Evolutionary conservation across 306 rosid genomes (phyloP).

Genomic region (Amphicarpaea edgeworthii): DNA sequence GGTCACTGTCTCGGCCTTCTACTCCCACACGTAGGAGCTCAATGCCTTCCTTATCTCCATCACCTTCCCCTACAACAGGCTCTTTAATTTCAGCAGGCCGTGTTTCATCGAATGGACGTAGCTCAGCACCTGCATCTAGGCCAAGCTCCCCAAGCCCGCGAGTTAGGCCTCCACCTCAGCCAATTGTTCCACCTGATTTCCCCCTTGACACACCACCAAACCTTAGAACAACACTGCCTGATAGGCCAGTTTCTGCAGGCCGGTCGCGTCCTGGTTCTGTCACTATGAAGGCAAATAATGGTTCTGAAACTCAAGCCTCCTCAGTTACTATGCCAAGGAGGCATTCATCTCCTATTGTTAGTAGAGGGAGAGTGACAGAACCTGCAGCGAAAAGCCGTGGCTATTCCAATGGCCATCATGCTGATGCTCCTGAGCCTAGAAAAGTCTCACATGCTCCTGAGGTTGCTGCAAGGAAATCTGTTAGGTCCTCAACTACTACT

Average conservation of each 20-base stretch:
- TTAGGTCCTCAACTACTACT: conserved; percentile 67
- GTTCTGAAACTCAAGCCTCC: conserved; percentile 62
- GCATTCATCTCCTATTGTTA: conserved; percentile 70
- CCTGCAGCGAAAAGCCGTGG: conserved; percentile 66
- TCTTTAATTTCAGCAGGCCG: conserved; percentile 67
- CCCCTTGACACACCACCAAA: conserved; percentile 95
- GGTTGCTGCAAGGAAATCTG: conserved; percentile 67
- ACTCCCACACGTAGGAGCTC: conserved; percentile 85
- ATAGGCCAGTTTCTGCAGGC: conserved; percentile 97
- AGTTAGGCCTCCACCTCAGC: conserved; percentile 79
- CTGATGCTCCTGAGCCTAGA: conserved; percentile 68
- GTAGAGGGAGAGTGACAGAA: conserved; percentile 87
- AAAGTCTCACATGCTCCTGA: conserved; percentile 68
- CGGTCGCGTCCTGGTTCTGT: conserved; percentile 78
- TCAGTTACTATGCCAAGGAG: conserved; percentile 66
- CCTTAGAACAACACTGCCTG: conserved; percentile 88
- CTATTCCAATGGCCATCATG: conserved; percentile 67
- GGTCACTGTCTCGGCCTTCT: conserved; percentile 82
- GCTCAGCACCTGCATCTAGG: conserved; percentile 76
- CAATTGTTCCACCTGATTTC: conserved; percentile 87
- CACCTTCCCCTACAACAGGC: conserved; percentile 60
- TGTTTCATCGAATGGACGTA: conserved; percentile 65
- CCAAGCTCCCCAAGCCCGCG: conserved; percentile 94
- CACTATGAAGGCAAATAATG: conserved; percentile 63
- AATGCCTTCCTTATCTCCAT: conserved; percentile 61